Base-by-base conservation (phyloP, 2,329 filamentous ascomycete genomes). In the Dendryphion nanum region DNA sequence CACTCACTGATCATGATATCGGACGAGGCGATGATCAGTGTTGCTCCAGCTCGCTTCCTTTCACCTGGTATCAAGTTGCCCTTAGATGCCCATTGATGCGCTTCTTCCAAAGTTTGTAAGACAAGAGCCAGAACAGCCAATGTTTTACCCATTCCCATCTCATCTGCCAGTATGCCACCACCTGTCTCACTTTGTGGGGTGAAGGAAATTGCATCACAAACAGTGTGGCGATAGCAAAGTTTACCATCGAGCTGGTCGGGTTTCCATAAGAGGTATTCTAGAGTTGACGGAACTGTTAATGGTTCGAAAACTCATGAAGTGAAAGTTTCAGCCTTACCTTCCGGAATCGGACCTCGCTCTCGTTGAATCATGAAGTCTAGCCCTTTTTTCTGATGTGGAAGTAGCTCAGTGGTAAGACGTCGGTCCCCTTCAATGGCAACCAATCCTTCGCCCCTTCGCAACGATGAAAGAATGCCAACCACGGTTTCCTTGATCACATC, bases 81-180 rank as follows among this genome's bases (percentile, higher is more conserved):
- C 1, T 48, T 45, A 3, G 55, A 35, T 8, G 61, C 62, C 68
- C 68, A 75, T 6, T 49, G 16, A 8, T 50, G 51, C 2, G 66
- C 72, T 3, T 55, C 35, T 0, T 63, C 54, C 0, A 71, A 47
- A 0, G 72, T 74, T 13, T 63, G 63, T 3, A 72, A 51, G 15
- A 78, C 66, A 0, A 78, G 53, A 0, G 75, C 71, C 7, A 81
- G 64, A 0, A 75, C 70, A 2, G 74, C 74, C 5, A 79, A 61
- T 0, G 77, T 73, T 47, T 82, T 82, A 0, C 78, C 78, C 64
- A 81, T 70, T 0, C 78, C 78, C 77, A 81, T 81, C 41, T 81
- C 77, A 48, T 82, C 78, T 0, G 77, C 77, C 2, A 33, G 31
- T 30, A 18, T 30, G 16, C 8, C 17, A 26, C 19, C 13, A 26